phyloP scores from a whole-genome alignment of 441 rosid species.

The Mallotus japonicus region DNA sequence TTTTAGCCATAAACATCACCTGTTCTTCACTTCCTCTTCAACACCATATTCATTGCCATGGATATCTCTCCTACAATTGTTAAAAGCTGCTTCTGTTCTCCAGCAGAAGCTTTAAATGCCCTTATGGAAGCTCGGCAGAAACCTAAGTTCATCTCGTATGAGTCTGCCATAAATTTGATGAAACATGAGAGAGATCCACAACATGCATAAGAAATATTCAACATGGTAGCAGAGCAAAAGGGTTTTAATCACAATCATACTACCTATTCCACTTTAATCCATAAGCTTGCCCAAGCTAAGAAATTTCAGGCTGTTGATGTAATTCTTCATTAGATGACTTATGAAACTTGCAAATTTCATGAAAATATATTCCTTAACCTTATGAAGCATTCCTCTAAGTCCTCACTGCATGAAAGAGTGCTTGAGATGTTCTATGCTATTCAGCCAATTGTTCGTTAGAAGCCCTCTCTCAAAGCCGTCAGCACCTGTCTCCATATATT shows the following conservation, averaged over 20 bases:
- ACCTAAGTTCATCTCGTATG: conserved; percentile 59
- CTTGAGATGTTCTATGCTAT: conserved; percentile 72
- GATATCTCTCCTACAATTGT: conserved; percentile 52
- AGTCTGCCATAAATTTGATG: conserved; percentile 56
- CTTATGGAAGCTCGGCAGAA: conserved; percentile 27
- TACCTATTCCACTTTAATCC: conserved; percentile 64
- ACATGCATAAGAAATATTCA: conserved; percentile 62
- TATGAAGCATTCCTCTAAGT: conserved; percentile 68
- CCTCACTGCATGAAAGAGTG: conserved; percentile 48
- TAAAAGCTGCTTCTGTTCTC: conserved; percentile 28
- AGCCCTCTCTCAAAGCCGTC: conserved; percentile 74
- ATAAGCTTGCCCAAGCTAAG: conserved; percentile 67
- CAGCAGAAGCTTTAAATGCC: conserved; percentile 32
- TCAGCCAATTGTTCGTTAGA: conserved; percentile 59
- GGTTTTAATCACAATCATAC: conserved; percentile 83
- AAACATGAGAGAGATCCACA: conserved; percentile 70
- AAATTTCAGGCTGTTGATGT: conserved; percentile 74
- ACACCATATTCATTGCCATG: conserved; percentile 51
- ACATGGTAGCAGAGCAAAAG: conserved; percentile 58
- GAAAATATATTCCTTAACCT: conserved; percentile 74
- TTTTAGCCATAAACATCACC: conserved; percentile 16
- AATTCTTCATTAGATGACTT: conserved; percentile 66
- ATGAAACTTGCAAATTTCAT: conserved; percentile 78
- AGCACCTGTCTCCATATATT: conserved; percentile 83
- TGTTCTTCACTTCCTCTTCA: conserved; percentile 37